Conservation (phyloP, 177 flowering plant species). For the Vitis hybrid region DNA sequence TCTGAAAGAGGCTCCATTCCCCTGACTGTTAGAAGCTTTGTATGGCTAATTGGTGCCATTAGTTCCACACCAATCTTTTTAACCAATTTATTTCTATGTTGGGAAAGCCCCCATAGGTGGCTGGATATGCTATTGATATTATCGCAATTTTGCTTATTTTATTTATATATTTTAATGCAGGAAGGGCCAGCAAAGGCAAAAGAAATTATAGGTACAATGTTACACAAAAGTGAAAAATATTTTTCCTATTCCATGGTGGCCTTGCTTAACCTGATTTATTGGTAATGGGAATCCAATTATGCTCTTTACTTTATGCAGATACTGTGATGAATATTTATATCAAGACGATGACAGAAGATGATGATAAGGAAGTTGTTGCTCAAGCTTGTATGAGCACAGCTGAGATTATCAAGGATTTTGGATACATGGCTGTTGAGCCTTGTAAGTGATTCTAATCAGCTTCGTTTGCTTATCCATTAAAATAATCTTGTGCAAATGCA, state of each 20-base stretch:
- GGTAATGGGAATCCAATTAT: slow-evolving; percentile 3
- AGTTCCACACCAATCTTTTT: not conserved
- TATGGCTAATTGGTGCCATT: not conserved
- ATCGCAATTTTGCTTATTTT: not conserved
- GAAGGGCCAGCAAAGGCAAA: slow-evolving; percentile 61
- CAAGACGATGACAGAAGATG: slow-evolving; percentile 88
- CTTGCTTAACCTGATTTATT: not conserved
- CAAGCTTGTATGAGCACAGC: slow-evolving; percentile 77
- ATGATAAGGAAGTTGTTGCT: slow-evolving; percentile 99
- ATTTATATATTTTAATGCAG: slow-evolving; percentile 36
- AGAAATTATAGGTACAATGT: slow-evolving; percentile 65
- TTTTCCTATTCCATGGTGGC: not conserved
- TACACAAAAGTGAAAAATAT: not conserved
- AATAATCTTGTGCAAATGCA: not conserved
- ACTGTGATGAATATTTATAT: slow-evolving; percentile 72
- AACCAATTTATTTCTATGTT: not conserved
- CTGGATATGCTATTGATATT: not conserved
- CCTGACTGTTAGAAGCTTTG: not conserved
- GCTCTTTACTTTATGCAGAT: slow-evolving; percentile 42
- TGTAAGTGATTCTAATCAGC: slow-evolving; percentile 44
- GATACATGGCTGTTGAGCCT: slow-evolving; percentile 65
- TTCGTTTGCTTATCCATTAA: slow-evolving; percentile 2
- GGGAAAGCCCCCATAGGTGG: not conserved
- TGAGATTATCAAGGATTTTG: slow-evolving; percentile 78
- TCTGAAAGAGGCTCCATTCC: not conserved